phyloP scores from a whole-genome alignment of 2,329 filamentous ascomycete species.

The Dissoconium aciculare region DNA sequence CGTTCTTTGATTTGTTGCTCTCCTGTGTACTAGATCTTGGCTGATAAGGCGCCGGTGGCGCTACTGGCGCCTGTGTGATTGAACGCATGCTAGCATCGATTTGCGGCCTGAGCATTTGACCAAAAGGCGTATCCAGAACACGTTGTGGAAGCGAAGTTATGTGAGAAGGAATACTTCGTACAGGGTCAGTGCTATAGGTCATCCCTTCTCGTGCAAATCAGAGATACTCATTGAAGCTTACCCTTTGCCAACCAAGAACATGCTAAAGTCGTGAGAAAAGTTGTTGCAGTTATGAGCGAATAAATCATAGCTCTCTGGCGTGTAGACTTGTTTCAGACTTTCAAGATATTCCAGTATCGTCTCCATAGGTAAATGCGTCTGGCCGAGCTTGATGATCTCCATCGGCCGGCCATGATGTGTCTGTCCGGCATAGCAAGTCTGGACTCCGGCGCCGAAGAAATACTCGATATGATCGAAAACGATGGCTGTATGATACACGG shows the following conservation, averaged over 20 bases:
- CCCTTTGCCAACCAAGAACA: slow-evolving; percentile 75
- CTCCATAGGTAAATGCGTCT: slow-evolving; percentile 63
- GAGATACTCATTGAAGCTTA: too few species aligned
- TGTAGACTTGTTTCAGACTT: slow-evolving; percentile 69
- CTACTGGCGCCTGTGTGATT: slow-evolving; percentile 44
- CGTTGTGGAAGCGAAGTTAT: slow-evolving; percentile 74
- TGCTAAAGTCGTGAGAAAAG: slow-evolving; percentile 83
- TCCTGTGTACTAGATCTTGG: too few species aligned
- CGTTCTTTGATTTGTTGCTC: too few species aligned
- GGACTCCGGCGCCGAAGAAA: slow-evolving; percentile 76
- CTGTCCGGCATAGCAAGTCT: slow-evolving; percentile 61
- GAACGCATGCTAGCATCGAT: slow-evolving; percentile 49
- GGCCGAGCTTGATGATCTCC: slow-evolving; percentile 59
- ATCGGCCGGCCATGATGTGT: slow-evolving; percentile 81
- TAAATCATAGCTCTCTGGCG: slow-evolving; percentile 64
- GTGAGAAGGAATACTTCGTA: slow-evolving; percentile 75
- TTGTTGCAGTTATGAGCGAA: slow-evolving; percentile 94
- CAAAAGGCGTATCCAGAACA: slow-evolving; percentile 74
- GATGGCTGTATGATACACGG: slow-evolving; percentile 88
- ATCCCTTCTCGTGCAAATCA: too few species aligned
- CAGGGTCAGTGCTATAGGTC: too few species aligned
- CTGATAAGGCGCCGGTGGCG: slow-evolving; percentile 18
- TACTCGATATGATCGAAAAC: slow-evolving; percentile 77
- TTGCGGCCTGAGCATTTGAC: slow-evolving; percentile 72
- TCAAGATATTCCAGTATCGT: slow-evolving; percentile 78